Percentiles rank a stretch among this genome's conserved stretches.
Conservation (phyloP, 345 rosid species). For the Iberis pinnata region DNA sequence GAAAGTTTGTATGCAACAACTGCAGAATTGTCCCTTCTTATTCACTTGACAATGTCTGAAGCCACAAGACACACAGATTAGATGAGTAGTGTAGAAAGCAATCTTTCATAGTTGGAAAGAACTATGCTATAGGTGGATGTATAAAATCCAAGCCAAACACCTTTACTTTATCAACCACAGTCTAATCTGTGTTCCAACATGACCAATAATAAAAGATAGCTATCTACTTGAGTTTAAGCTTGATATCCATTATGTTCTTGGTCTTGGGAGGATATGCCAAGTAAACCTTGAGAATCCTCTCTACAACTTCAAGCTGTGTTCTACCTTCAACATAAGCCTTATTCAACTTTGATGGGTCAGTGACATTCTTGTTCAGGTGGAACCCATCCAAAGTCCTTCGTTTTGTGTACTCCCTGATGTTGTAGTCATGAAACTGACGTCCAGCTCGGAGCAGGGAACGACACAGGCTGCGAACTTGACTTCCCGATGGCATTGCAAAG, state of each 20-base stretch:
- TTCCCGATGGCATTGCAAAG: conserved; percentile 26
- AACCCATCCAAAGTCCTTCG: conserved; percentile 70
- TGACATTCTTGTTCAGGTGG: conserved; percentile 42
- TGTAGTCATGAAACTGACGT: conserved; percentile 62
- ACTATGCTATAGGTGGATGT: too few species aligned
- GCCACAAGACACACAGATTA: conserved; percentile 6
- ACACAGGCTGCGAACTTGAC: conserved; percentile 45
- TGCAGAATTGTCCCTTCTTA: conserved; percentile 1
- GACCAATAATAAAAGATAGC: neutral
- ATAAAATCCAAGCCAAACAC: too few species aligned
- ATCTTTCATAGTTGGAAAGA: neutral
- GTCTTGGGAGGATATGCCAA: conserved; percentile 63
- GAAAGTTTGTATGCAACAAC: conserved; percentile 2
- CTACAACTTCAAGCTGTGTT: conserved; percentile 60
- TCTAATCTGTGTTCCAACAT: conserved; percentile 7
- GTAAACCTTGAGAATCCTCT: conserved; percentile 55
- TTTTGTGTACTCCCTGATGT: conserved; percentile 71
- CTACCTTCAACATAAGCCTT: conserved; percentile 55
- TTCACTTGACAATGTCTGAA: conserved; percentile 15
- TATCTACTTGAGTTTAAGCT: too few species aligned
- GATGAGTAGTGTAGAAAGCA: conserved; percentile 12
- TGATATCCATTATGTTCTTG: conserved; percentile 76
- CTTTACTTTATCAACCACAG: neutral
- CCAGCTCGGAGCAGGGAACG: conserved; percentile 71
- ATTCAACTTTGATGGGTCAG: conserved; percentile 43